Evolutionary conservation across 345 rosid genomes (phyloP), one percentile per base, ranked within the genome.

Genomic region (Arabis alpina): DNA sequence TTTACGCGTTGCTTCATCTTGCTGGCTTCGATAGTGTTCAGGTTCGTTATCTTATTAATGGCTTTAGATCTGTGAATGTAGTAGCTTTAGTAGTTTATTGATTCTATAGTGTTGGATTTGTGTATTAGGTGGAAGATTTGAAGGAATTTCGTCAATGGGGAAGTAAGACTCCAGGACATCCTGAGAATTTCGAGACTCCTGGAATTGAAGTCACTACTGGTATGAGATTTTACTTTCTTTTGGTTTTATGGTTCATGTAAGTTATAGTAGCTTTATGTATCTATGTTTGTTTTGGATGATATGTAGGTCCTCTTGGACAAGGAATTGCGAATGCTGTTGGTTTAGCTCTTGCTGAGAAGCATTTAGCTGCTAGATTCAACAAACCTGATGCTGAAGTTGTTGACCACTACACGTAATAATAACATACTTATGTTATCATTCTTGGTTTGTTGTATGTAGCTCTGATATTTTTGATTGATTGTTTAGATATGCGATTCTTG

Each of bases 131-230:
- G 58, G 99, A 95, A 53, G 99, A 95, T 75, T 86, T 92, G 90
- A 88, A 83, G 90, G 11, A 13, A 0, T 95, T 95, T 79, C 85
- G 99, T 56, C 99, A 95, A 19, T 92, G 92, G 96, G 98, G 82
- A 78, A 95, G 99, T 82, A 86, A 8, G 56, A 95, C 98, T n/a
- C 99, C 99, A 6, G 99, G 99, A 70, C 99, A 95, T 77, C 99
- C 99, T 3, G 99, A 95, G 87, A 95, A 95, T 77, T 95, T 95
- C 49, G 99, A 92, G 85, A 95, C 99, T 45, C 98, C 97, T 28
- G 99, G 99, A 14, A 78, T 92, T 72, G 99, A 95, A 82, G 99
- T 95, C 67, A 95, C 99, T 9, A 95, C 99, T 77, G 99, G 99
- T 95, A 64, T 63, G 82, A 24, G 48, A 56, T 44, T 61, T 52